These are phyloP conservation scores for Sindora glabra DNA, from an alignment of 306 rosid species.

Conservation along the genomic window DNA sequence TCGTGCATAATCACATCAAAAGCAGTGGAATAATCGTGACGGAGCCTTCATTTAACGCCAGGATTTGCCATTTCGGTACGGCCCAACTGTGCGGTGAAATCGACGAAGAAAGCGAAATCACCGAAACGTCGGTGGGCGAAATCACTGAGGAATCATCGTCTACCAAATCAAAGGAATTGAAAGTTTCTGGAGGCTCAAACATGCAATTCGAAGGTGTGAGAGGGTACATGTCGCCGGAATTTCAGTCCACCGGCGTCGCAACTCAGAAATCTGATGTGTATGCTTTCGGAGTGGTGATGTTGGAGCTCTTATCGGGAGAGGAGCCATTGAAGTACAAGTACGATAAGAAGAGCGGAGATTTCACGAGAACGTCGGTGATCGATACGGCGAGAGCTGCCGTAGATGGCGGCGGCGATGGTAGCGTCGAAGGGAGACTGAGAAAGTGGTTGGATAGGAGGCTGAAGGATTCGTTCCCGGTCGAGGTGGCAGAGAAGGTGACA, in stretches of 20 bases:
- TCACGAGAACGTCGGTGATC: too few species aligned
- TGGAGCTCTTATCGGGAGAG: too few species aligned
- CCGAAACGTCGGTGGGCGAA: neutral
- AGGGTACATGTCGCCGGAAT: conserved; percentile 60
- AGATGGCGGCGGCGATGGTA: too few species aligned
- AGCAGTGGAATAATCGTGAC: conserved; percentile 34
- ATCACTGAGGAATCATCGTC: neutral
- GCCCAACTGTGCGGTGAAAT: conserved; percentile 43
- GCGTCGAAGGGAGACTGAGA: too few species aligned
- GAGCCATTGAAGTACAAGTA: too few species aligned
- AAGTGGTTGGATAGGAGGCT: too few species aligned
- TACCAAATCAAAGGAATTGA: neutral
- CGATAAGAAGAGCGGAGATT: too few species aligned
- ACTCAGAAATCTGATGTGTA: conserved; percentile 39
- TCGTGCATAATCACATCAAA: conserved; percentile 41
- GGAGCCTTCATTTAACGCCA: conserved; percentile 29
- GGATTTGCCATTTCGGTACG: conserved; percentile 43
- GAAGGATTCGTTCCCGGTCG: conserved; percentile 40
- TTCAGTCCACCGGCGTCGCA: conserved; percentile 23
- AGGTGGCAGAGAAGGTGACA: conserved; percentile 30
- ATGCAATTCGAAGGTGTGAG: conserved; percentile 28
- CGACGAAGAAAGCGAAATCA: neutral
- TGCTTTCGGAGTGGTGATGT: conserved; percentile 41
- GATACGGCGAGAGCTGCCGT: too few species aligned
- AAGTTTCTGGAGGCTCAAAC: neutral